Base-by-base conservation (phyloP, 768 basidiomycete genomes). In the Gymnopilus dilepis region DNA sequence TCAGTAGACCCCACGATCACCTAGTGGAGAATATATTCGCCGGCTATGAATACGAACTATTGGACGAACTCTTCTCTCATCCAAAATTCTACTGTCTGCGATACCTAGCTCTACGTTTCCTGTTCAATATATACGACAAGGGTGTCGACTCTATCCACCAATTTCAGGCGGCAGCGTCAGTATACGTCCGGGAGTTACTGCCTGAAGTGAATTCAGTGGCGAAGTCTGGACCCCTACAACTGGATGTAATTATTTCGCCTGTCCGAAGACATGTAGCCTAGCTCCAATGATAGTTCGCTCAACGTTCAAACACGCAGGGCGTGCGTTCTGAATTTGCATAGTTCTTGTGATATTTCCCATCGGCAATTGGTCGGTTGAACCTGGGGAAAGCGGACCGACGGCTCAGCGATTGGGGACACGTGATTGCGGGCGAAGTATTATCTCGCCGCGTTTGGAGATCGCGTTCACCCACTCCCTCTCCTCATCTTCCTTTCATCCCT, bases 401-500 rank as follows among this genome's bases (percentile, higher is more conserved):
- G 48, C 37, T 21, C 41, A 55, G 30, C 52, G 64, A 66, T 67
- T 61, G 66, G 60, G 62, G 60, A 53, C 70, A 72, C 69, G 69
- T 72, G 70, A 71, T 69, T 67, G 56, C 60, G 43, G n/a, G 51
- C 55, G 48, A 47, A 34, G 51, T 41, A 41, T 65, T 62, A 65
- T 61, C 63, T 59, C 34, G 54, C 54, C 56, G 62, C 47, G 59
- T 47, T 58, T 26, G 43, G 47, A 61, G 48, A 61, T 60, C 63
- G 63, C 65, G 61, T 59, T 42, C 54, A 21, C 59, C 26, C 54
- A 63, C 61, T 58, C 59, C 59, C 65, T 65, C 63, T 61, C 56
- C 61, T 56, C 56, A 61, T 60, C 70, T 62, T 63, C 62, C 63
- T 60, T 59, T 33, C 67, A 70, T 65, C 67, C 65, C 62, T n/a